Evolutionary conservation across 192 early-diverging fungal species (phyloP), one percentile per base, ranked within the genome.

Genomic region (Coemansia sp.): DNA sequence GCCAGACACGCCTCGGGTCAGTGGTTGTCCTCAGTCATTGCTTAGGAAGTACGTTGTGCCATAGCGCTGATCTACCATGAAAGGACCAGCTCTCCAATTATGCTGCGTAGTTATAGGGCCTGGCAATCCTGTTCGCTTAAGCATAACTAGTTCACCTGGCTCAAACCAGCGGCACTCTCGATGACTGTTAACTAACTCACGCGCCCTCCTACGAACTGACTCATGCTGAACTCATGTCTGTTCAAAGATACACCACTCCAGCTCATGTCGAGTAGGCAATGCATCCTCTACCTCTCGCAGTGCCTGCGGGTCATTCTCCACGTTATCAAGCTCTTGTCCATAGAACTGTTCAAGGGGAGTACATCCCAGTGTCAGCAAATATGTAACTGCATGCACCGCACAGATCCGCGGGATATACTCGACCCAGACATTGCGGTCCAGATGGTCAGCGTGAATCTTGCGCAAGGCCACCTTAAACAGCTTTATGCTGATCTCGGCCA

Each of bases 401-500:
- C 29, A 10, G 0, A 45, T 45, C 1, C 46, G 62, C 45, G 24
- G 45, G 11, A 64, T 29, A 4, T 48, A 34, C 1, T 33, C 29
- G 1, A 64, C 44, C 44, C 62, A 64, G 3, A 33, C 37, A 1
- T 4, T 34, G 0, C 50, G 27, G 3, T 10, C 29, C 0, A 4
- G 31, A 7, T 2, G 6, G 34, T 64, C 62, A 1, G 21, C 27
- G 9, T n/a, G 44, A 5, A 64, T 9, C 29, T 44, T 9, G 2
- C 62, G n/a, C 0, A 64, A 14, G 11, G 45, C 19, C 11, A 9
- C 33, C 31, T 48, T 50, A 2, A 64, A 27, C 0, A 31, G n/a
- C 24, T 64, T 64, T 1, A 64, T 45, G 0, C 62, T 27, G 33
- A 64, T 48, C 45, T 64, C 62, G 0, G 62, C 62, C 1, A 63